Evolutionary conservation across 176 grass and related monocot species (phyloP), one percentile per base, ranked within the genome.

Genomic region (Oryza nivara): DNA sequence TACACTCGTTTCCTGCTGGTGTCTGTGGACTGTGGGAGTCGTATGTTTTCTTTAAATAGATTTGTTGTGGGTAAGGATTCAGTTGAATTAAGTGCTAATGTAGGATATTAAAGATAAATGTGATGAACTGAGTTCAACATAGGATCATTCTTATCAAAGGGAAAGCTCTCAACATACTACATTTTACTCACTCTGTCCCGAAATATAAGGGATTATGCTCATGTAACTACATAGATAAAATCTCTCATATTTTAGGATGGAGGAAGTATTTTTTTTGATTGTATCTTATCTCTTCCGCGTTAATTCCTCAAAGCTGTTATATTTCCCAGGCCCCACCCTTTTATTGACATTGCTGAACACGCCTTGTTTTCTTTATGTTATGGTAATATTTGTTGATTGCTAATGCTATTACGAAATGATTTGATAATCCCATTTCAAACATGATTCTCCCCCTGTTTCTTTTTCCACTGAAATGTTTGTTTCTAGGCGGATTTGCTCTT

Each of bases 401-500:
- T 56, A 68, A 68, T 70, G 11, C 72, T 49, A 23, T 12, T 30
- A 51, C 9, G 20, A 64, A 46, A 67, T 67, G 25, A n/a, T 65
- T 65, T 73, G 25, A 2, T 61, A 44, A 41, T 2, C 70, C 70
- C 16, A 82, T 63, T 72, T 82, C 15, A 44, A 44, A 82, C 52
- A 61, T 69, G 25, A 28, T 58, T 23, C 34, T 36, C 52, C 6
- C 52, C 20, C n/a, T 45, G 14, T 11, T 48, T 8, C 66, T 70
- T 13, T 73, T 77, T 60, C 44, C 20, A 30, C 3, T 28, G n/a
- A 40, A 36, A 40, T 73, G 17, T 48, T 68, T 68, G 16, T 28
- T n/a, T 48, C 40, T 80, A 66, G 65, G 47, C 11, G 58, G 80
- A 72, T 72, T 72, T 82, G 12, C 47, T 74, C 47, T 76, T 82